Conservation (phyloP, 2,329 filamentous ascomycete genomes). For the Cladosporium oxysporum region DNA sequence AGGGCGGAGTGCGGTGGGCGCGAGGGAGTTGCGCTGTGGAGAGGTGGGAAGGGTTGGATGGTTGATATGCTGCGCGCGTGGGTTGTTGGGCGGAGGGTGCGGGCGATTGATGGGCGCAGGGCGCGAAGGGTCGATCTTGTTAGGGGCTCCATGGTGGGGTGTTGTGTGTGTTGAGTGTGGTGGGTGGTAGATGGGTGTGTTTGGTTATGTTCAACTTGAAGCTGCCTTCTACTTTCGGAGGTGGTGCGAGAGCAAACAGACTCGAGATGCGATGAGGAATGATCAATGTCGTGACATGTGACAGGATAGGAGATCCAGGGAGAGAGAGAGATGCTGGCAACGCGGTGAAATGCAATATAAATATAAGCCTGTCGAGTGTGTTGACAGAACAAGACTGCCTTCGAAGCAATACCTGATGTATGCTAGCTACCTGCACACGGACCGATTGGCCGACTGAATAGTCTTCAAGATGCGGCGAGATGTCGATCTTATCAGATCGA, state of each 20-base stretch:
- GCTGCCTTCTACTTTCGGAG: constrained; percentile 5
- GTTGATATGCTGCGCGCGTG: constrained; percentile 23
- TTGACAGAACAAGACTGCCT: background rate
- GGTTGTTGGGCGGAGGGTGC: constrained; percentile 2
- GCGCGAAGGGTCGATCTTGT: constrained; percentile 29
- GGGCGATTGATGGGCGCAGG: constrained; percentile 24
- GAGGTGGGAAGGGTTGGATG: constrained; percentile 29
- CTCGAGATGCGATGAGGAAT: background rate
- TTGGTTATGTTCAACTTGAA: background rate
- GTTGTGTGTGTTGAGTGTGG: background rate
- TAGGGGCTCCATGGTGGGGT: constrained; percentile 30
- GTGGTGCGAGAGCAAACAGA: background rate
- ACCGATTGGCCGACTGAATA: background rate
- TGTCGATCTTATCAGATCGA: background rate
- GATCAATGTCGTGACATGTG: background rate
- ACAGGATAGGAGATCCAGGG: background rate
- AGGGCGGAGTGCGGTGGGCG: constrained; percentile 41
- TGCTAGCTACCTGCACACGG: background rate
- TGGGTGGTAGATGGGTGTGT: background rate
- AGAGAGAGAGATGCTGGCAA: background rate
- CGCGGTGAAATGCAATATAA: background rate
- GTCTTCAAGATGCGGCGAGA: background rate
- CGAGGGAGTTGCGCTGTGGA: constrained; percentile 26
- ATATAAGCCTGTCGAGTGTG: background rate
- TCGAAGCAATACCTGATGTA: background rate